Evolutionary conservation across 1,284 basidiomycete species (phyloP), one percentile per base, ranked within the genome.

Genomic region (Heterobasidion parviporum): DNA sequence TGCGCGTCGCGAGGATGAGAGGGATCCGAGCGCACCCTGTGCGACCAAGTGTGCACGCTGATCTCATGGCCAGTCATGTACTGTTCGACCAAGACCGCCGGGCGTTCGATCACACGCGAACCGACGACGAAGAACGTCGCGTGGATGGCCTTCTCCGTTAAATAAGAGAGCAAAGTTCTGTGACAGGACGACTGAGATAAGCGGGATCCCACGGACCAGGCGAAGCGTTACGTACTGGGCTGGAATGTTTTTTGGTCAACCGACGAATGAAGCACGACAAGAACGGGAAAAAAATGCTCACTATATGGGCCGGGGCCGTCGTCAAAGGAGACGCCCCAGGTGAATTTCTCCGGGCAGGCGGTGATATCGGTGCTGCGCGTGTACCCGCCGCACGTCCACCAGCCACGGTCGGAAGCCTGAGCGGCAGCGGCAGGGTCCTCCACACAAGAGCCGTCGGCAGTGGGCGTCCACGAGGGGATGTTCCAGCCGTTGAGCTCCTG

Each of bases 71-170:
- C 88, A 54, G 75, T 59, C 84, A 93, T 88, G 74, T 94, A 93
- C 68, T 95, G 92, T 60, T 88, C 84, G 52, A 89, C 73, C 18
- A 97, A 78, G 63, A 94, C 82, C 15, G 78, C 67, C 6, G 94
- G 89, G 56, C 83, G 79, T 58, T 92, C 88, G 60, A 96, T 80
- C 60, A 89, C 88, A 62, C 94, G 90, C 35, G 92, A 95, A 54
- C 94, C 94, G 18, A 97, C 87, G 50, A 93, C 84, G 74, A 96
- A 98, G 79, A 98, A 97, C 3, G 94, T 97, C 6, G 93, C 82
- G 20, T 73, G 77, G 62, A 96, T 66, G 55, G 85, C 70, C 67
- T 89, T 78, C 61, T 82, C 68, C 51, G 77, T 68, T 54, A 98
- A 75, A 67, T 79, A 93, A 54, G 84, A 71, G 45, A 95, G 79